Percentiles rank a stretch among this genome's conserved stretches.
Evolutionary conservation across 106 monocot genomes (phyloP).

Genomic region (Vanilla planifolia): DNA sequence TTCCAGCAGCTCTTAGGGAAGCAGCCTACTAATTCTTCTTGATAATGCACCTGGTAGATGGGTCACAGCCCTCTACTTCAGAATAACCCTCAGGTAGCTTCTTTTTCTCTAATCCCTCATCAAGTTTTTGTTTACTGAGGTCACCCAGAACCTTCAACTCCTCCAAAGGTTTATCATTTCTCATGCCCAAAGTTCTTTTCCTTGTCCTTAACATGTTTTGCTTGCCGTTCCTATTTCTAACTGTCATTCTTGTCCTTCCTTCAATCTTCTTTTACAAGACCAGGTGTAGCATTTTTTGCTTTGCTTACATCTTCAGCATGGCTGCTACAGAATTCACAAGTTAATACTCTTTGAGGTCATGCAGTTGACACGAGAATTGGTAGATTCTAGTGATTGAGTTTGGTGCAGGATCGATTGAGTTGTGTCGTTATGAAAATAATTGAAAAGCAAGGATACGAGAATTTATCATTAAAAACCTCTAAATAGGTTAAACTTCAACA

Average conservation of each 20-base stretch:
- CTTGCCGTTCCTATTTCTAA: conserved; percentile 8
- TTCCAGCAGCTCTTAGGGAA: conserved; percentile 73
- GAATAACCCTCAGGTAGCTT: conserved; percentile 4
- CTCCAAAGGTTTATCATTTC: conserved; percentile 6
- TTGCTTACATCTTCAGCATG: neutral
- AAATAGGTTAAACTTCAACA: too few species aligned
- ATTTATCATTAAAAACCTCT: too few species aligned
- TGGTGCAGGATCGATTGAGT: too few species aligned
- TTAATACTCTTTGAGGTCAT: neutral
- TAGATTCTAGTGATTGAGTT: too few species aligned
- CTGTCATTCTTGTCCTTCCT: conserved; percentile 13
- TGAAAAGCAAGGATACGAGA: too few species aligned
- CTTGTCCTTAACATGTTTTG: conserved; percentile 8
- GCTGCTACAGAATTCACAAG: neutral
- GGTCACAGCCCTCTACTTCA: conserved; percentile 45
- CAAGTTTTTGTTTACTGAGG: conserved; percentile 6
- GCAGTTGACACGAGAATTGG: too few species aligned
- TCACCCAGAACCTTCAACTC: neutral
- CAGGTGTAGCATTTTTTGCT: conserved; percentile 7
- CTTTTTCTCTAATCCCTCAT: conserved; percentile 7
- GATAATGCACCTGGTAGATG: conserved; percentile 42
- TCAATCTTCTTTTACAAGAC: conserved; percentile 10
- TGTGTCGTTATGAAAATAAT: too few species aligned
- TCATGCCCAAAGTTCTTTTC: neutral
- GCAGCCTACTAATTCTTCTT: conserved; percentile 59